Evolutionary conservation across 2,329 filamentous ascomycete species (phyloP).

Genomic region (Fusarium tupiense): DNA sequence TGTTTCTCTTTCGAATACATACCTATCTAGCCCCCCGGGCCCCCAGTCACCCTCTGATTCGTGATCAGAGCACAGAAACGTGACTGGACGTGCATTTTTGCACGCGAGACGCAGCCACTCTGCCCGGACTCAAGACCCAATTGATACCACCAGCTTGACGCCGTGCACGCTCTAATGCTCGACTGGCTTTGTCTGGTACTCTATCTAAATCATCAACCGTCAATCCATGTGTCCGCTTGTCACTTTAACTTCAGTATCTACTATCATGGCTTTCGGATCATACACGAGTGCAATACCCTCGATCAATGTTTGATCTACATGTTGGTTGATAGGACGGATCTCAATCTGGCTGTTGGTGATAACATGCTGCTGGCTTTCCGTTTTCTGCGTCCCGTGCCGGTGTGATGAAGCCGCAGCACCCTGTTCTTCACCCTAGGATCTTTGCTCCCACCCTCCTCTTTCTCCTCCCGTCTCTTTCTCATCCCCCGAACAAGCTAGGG

Average conservation of each 20-base stretch:
- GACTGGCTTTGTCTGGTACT: slow-evolving; percentile 7
- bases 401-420: slow-evolving; percentile 36
- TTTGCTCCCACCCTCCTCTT: slow-evolving; percentile 32
- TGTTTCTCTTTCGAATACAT: slow-evolving; percentile 7
- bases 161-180: slow-evolving; percentile 13
- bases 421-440: slow-evolving; percentile 13
- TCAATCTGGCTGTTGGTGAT: slow-evolving; percentile 8
- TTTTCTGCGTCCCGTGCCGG: slow-evolving; percentile 34
- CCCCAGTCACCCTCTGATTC: slow-evolving; percentile 22
- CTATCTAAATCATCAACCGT: slow-evolving; percentile 9
- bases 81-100: slow-evolving; percentile 35
- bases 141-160: slow-evolving; percentile 22
- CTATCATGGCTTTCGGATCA: neutral
- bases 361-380: slow-evolving; percentile 16
- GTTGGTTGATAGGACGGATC: neutral
- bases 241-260: slow-evolving; percentile 10
- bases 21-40: slow-evolving; percentile 3
- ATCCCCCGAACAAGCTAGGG: slow-evolving; percentile 22
- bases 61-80: slow-evolving; percentile 29
- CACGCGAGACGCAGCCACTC: slow-evolving; percentile 32
- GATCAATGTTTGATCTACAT: slow-evolving; percentile 14
- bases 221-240: slow-evolving; percentile 7
- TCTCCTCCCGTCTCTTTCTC: slow-evolving; percentile 15
- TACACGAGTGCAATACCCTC: neutral
- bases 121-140: slow-evolving; percentile 14